phyloP scores from a whole-genome alignment of 768 basidiomycete species.

The Suillus alpinus region DNA sequence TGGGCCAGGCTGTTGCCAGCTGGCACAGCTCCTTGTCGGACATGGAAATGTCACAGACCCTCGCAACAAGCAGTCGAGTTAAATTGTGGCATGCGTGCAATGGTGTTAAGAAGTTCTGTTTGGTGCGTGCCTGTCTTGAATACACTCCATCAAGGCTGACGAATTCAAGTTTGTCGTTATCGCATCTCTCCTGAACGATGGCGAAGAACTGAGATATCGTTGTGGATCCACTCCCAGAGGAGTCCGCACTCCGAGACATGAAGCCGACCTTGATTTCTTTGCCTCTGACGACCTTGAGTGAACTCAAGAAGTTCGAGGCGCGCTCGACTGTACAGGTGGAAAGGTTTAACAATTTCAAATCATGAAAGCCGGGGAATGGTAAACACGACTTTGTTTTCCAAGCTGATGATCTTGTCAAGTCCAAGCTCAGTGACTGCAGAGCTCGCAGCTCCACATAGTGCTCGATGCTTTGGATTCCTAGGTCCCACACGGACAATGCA shows the following conservation, averaged over 20 bases:
- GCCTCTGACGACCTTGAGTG: not conserved
- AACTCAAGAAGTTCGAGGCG: not conserved
- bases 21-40: slow-evolving; percentile 15
- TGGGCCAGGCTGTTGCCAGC: slow-evolving; percentile 20
- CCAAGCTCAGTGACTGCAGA: not conserved
- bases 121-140: not conserved
- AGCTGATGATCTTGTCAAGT: not conserved
- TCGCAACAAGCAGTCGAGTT: slow-evolving; percentile 2
- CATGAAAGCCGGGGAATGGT: not conserved
- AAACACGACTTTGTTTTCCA: not conserved
- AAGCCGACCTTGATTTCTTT: not conserved
- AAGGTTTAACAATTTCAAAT: not conserved
- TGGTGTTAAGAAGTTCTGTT: not conserved
- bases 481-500: not conserved
- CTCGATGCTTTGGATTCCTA: not conserved
- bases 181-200: not conserved
- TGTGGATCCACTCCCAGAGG: not conserved
- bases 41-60: slow-evolving; percentile 9
- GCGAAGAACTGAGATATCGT: not conserved
- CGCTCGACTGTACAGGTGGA: not conserved
- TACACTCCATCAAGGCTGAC: not conserved
- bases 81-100: not conserved
- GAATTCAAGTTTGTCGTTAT: not conserved
- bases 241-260: not conserved
- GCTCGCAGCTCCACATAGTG: not conserved